These are phyloP conservation scores for Inga oerstediana DNA, from an alignment of 306 rosid species.

Conservation along the genomic window DNA sequence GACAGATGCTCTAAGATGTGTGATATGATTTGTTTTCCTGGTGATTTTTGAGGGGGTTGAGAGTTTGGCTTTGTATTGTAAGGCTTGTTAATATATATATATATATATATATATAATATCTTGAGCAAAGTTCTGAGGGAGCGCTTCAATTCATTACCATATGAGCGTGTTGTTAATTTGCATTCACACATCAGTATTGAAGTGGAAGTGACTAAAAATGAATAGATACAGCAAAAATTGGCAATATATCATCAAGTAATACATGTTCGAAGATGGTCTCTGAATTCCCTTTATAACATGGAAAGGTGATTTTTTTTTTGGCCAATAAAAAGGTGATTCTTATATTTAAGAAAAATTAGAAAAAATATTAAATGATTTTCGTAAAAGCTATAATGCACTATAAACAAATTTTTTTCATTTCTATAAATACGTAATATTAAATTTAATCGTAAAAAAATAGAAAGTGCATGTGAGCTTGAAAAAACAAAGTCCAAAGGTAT, in stretches of 20 bases:
- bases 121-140: not conserved
- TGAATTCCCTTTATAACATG: not conserved
- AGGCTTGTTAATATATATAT: not conserved
- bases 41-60: not conserved
- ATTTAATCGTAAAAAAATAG: not conserved
- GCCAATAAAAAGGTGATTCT: not conserved
- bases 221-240: not conserved
- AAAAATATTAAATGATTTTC: too few relatives aligned
- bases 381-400: too few relatives aligned
- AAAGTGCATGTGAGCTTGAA: not conserved
- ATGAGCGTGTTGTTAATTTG: not conserved
- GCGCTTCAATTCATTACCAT: not conserved
- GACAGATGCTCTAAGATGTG: constrained; percentile 28
- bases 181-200: not conserved
- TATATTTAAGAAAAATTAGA: too few relatives aligned
- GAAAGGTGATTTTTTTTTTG: too few relatives aligned
- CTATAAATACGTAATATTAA: too few relatives aligned
- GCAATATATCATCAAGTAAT: not conserved
- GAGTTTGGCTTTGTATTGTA: not conserved
- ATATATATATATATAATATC: not conserved
- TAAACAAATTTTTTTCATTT: too few relatives aligned
- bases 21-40: not conserved
- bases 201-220: not conserved
- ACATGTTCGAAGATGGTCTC: not conserved
- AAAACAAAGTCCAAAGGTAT: not conserved